Conservation (phyloP, 2,329 filamentous ascomycete genomes). For the Juglanconis sp. region DNA sequence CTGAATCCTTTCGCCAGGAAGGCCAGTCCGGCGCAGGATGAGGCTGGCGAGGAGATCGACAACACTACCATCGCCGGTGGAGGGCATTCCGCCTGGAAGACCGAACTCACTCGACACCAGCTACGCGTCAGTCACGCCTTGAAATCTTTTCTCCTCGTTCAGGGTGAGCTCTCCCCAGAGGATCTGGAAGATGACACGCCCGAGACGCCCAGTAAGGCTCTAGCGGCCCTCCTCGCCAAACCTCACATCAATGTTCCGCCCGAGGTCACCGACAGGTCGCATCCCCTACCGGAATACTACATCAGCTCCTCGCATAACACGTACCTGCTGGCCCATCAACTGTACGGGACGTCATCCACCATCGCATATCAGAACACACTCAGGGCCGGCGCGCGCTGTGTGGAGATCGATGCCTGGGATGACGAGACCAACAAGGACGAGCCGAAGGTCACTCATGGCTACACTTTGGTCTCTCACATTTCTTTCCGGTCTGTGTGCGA, state of each 20-base stretch:
- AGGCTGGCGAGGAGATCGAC: conserved; percentile 51
- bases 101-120: conserved; percentile 46
- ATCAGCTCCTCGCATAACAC: conserved; percentile 74
- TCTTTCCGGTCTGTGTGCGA: conserved; percentile 64
- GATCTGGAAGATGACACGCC: conserved; percentile 44
- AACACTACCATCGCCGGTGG: conserved; percentile 53
- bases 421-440: conserved; percentile 57
- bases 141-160: conserved; percentile 51
- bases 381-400: conserved; percentile 61
- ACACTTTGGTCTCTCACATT: conserved; percentile 64
- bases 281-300: conserved; percentile 66
- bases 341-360: conserved; percentile 61
- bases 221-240: conserved; percentile 52
- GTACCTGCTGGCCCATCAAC: conserved; percentile 67
- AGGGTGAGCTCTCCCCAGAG: conserved; percentile 45
- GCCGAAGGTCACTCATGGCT: conserved; percentile 69
- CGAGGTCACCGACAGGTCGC: conserved; percentile 52
- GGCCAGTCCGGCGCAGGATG: conserved; percentile 38
- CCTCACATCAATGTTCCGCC: conserved; percentile 56
- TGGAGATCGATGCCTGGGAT: conserved; percentile 74
- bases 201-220: conserved; percentile 40
- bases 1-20: conserved; percentile 37
- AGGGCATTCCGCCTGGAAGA: conserved; percentile 50
- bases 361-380: conserved; percentile 62
- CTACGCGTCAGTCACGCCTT: conserved; percentile 59